Evolutionary conservation across 1,284 basidiomycete species (phyloP).

Genomic region (Sanguinoderma infundibulare): DNA sequence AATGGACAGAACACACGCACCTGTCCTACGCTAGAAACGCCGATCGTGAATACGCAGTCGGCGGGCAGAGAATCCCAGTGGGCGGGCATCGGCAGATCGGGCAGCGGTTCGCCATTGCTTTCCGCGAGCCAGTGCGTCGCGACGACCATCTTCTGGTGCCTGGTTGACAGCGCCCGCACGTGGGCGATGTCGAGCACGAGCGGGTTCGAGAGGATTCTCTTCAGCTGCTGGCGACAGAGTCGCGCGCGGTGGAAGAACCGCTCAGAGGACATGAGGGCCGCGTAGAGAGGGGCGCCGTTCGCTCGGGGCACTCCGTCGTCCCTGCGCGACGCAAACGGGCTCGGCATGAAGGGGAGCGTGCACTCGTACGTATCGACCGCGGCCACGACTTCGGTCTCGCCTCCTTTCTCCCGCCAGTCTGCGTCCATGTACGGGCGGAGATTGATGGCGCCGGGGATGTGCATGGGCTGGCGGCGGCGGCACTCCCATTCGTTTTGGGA

Average conservation of each 20-base stretch:
- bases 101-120: slow-evolving; percentile 17
- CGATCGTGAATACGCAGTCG: slow-evolving; percentile 23
- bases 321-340: slow-evolving; percentile 12
- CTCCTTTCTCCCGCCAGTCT: slow-evolving; percentile 51
- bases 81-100: not conserved
- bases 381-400: slow-evolving; percentile 46
- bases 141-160: slow-evolving; percentile 30
- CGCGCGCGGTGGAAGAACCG: slow-evolving; percentile 52
- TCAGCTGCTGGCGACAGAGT: slow-evolving; percentile 43
- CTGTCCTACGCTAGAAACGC: slow-evolving; percentile 51
- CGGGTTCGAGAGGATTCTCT: slow-evolving; percentile 44
- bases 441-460: slow-evolving; percentile 54
- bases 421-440: slow-evolving; percentile 54
- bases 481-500: slow-evolving; percentile 56
- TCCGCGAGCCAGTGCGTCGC: slow-evolving; percentile 16
- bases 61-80: not conserved
- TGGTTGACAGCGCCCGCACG: slow-evolving; percentile 30
- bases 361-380: slow-evolving; percentile 50
- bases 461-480: slow-evolving; percentile 54
- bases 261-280: slow-evolving; percentile 45
- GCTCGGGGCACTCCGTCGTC: slow-evolving; percentile 14
- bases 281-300: slow-evolving; percentile 45
- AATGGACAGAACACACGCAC: slow-evolving; percentile 33
- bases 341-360: slow-evolving; percentile 55
- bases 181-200: slow-evolving; percentile 51